phyloP scores from a whole-genome alignment of 257 asterid genomes.

The Ligustrum vulgare region DNA sequence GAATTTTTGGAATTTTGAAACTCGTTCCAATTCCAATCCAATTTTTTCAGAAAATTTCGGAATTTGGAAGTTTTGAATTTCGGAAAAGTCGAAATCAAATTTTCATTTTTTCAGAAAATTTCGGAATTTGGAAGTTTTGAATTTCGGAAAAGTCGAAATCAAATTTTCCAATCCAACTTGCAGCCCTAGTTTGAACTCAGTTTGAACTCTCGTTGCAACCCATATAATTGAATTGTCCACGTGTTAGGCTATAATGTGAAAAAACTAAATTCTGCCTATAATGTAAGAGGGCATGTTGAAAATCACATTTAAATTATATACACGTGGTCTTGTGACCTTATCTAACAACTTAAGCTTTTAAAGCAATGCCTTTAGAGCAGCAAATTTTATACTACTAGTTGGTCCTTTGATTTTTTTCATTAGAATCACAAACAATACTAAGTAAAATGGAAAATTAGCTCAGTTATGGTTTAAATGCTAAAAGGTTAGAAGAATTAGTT shows the following conservation, averaged over 20 bases:
- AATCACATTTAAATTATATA: too few species aligned
- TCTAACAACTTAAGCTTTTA: background rate
- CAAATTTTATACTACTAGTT: background rate
- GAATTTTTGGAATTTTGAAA: too few species aligned
- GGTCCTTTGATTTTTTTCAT: background rate
- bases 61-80: too few species aligned
- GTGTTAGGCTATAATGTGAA: background rate
- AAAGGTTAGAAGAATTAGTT: background rate
- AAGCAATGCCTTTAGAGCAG: background rate
- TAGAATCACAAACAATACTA: background rate
- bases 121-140: too few species aligned
- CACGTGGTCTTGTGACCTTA: background rate
- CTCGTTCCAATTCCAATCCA: too few species aligned
- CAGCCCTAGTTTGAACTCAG: too few species aligned
- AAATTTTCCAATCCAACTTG: too few species aligned
- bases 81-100: too few species aligned
- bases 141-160: too few species aligned
- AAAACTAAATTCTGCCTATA: background rate
- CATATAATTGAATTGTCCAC: background rate
- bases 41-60: too few species aligned
- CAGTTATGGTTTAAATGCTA: background rate
- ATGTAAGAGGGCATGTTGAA: background rate
- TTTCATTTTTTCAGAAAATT: too few species aligned
- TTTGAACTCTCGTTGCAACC: background rate
- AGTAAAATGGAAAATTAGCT: background rate